Base-by-base conservation (phyloP, 106 monocot species). In the Agapanthus africanus region DNA sequence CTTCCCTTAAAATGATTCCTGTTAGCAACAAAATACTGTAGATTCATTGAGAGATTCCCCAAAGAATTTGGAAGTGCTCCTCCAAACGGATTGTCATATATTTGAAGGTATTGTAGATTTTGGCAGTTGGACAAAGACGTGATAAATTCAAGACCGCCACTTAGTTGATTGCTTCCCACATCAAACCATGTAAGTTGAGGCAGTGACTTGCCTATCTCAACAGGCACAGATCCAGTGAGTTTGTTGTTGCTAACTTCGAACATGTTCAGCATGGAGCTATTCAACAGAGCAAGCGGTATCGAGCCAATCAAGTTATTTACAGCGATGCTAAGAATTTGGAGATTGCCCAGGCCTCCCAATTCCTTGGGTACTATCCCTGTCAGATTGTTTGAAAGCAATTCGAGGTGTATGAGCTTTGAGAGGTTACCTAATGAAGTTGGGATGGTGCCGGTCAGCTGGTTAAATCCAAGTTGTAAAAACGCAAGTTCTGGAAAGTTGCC, bases 11-110 rank as follows among this genome's bases (percentile, higher is more conserved):
- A 54, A 11, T 16, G 52, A 22, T 54, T 66, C 4, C 11, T 30
- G n/a, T 11, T 6, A 18, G 22, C 39, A 11, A 2, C 4, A 22
- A 74, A 57, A 30, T 25, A 2, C 15, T 30, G 19, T 1, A 74
- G n/a, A 38, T 19, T 23, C 5, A 1, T 66, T 7, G 65, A 66
- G 14, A 74, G 74, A 40, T 67, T 74, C 16, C 61, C 74, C 30
- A 66, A n/a, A 7, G 15, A 66, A 28, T 66, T 37, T 22, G 66
- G 74, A 41, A 67, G 42, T 4, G 3, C 6, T 18, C 46, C 46
- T 11, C 16, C 41, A 19, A 67, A 18, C 44, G 42, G 13, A 32
- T 67, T 67, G 1, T 11, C 11, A 6, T 10, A 47, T 10, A 67
- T 2, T 8, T 40, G 26, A 5, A 67, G 30, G 2, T 13, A 0